These are phyloP conservation scores for Leptodermis oblonga DNA, from an alignment of 257 asterid genomes.

Conservation along the genomic window DNA sequence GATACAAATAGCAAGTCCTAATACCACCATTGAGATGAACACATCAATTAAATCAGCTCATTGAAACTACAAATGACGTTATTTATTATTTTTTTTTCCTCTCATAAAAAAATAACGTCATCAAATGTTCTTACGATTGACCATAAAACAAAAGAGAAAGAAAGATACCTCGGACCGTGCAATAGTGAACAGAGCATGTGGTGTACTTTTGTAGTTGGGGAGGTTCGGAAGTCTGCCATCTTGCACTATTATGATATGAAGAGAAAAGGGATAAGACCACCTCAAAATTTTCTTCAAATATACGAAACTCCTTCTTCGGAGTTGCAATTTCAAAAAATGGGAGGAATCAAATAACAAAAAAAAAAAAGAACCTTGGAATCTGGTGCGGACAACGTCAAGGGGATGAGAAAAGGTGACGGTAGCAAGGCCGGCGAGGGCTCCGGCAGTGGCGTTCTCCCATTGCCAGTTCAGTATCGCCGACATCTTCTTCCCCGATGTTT, in stretches of 20 bases:
- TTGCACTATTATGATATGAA: conserved; percentile 37
- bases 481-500: conserved; percentile 33
- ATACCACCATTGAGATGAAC: background rate
- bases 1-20: background rate
- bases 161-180: conserved; percentile 72
- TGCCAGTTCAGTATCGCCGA: conserved; percentile 57
- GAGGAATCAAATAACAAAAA: background rate
- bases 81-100: no score
- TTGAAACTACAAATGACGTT: background rate
- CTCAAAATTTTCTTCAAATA: background rate
- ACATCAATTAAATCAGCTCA: background rate
- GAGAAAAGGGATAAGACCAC: background rate
- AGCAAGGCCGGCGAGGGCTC: conserved; percentile 82
- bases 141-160: background rate
- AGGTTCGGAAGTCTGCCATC: conserved; percentile 65
- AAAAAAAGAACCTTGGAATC: conserved; percentile 99
- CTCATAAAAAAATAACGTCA: background rate
- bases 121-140: background rate
- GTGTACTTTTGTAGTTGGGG: conserved; percentile 74
- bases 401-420: conserved; percentile 84
- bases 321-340: background rate
- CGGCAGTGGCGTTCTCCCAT: conserved; percentile 98
- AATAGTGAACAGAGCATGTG: conserved; percentile 82
- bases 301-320: background rate
- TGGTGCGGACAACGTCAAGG: conserved; percentile 91